These are phyloP conservation scores for Blastomyces emzantsi DNA, from an alignment of 2,329 filamentous ascomycete genomes.

Conservation along the genomic window DNA sequence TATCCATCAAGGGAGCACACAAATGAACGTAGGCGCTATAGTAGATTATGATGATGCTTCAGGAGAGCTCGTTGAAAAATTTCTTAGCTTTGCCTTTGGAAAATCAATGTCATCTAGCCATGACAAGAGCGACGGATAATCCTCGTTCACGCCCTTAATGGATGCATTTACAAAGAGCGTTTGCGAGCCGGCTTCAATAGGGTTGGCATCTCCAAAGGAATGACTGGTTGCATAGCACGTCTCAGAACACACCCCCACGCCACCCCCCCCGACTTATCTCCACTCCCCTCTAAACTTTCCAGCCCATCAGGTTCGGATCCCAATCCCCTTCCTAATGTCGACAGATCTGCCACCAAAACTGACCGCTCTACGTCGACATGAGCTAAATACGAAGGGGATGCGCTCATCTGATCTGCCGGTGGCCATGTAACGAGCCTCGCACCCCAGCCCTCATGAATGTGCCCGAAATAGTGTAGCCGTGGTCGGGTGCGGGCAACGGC, in stretches of 20 bases:
- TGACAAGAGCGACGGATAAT: not conserved
- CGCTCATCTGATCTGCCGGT: constrained; percentile 14
- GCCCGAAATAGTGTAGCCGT: constrained; percentile 34
- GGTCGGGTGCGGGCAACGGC: constrained; percentile 23
- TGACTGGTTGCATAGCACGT: not conserved
- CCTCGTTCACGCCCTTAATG: constrained; percentile 1
- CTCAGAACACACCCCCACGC: not conserved
- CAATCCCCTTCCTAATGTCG: constrained; percentile 14
- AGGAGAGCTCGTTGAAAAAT: not conserved
- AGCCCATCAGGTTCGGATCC: not conserved
- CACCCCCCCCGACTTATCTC: not conserved
- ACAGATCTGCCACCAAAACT: constrained; percentile 29
- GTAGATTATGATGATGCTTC: not conserved
- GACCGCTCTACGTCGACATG: constrained; percentile 40
- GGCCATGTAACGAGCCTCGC: constrained; percentile 47
- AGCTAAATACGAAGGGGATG: constrained; percentile 38
- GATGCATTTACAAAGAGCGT: constrained; percentile 7
- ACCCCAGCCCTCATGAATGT: constrained; percentile 48
- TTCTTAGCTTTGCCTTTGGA: not conserved
- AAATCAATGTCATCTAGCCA: constrained; percentile 8
- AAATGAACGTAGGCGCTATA: not conserved
- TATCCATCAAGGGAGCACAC: not conserved
- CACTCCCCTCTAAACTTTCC: not conserved
- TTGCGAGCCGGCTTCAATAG: not conserved
- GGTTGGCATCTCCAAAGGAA: constrained; percentile 1